Evolutionary conservation across 345 rosid species (phyloP).

Genomic region (Turnera subulata): DNA sequence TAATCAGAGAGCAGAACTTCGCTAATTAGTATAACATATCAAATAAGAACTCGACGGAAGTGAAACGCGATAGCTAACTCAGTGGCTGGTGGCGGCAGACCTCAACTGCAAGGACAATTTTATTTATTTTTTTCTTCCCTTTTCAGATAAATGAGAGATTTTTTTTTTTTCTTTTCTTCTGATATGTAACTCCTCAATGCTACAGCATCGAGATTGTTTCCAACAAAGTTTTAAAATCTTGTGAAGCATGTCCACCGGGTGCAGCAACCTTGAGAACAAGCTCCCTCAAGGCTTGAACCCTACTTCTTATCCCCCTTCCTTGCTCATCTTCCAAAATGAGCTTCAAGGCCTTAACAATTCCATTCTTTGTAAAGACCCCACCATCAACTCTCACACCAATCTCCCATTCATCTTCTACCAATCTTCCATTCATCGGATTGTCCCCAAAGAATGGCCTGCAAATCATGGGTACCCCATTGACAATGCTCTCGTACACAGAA

Average conservation of each 20-base stretch:
- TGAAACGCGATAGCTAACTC: too few relatives aligned
- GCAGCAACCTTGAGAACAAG: conserved; percentile 4
- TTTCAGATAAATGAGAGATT: too few relatives aligned
- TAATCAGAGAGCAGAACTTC: too few relatives aligned
- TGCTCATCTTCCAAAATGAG: not conserved
- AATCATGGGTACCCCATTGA: conserved; percentile 18
- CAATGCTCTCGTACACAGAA: conserved; percentile 15
- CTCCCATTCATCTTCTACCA: conserved; percentile 12
- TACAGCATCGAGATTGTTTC: not conserved
- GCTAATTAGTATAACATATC: too few relatives aligned
- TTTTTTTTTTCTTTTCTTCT: too few relatives aligned
- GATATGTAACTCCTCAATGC: too few relatives aligned
- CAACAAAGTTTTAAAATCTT: conserved; percentile 5
- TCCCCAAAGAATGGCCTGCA: conserved; percentile 17
- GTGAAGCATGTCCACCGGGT: not conserved
- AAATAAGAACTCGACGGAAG: too few relatives aligned
- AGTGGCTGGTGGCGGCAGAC: too few relatives aligned
- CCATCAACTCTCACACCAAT: conserved; percentile 17
- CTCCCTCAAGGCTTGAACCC: not conserved
- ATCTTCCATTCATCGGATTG: conserved; percentile 1
- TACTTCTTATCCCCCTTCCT: conserved; percentile 4
- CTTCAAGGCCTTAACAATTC: conserved; percentile 3
- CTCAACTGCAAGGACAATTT: too few relatives aligned
- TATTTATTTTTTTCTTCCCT: too few relatives aligned
- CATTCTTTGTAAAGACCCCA: conserved; percentile 13